Conservation (phyloP, 1,139 yeast species). For the Candida sp. region DNA sequence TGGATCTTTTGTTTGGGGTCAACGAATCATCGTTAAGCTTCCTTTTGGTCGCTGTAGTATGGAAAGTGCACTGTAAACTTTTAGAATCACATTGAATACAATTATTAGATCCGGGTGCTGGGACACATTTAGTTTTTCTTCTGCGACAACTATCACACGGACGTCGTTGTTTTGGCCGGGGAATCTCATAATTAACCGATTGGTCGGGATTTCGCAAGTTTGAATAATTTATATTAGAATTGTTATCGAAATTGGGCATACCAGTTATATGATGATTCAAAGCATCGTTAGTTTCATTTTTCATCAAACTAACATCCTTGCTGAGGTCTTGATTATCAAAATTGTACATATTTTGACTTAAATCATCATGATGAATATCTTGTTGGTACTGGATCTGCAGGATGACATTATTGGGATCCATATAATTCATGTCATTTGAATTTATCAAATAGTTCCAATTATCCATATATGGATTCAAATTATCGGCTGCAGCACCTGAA, state of each 20-base stretch:
- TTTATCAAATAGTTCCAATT: slow-evolving; percentile 2
- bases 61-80: slow-evolving; percentile 61
- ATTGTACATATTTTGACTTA: not conserved
- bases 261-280: not conserved
- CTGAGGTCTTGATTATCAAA: not conserved
- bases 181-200: not conserved
- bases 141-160: slow-evolving; percentile 74
- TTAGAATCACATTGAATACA: slow-evolving; percentile 71
- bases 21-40: slow-evolving; percentile 17
- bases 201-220: not conserved
- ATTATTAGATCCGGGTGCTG: slow-evolving; percentile 53
- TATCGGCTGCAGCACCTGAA: not conserved
- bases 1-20: slow-evolving; percentile 8
- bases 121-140: slow-evolving; percentile 62
- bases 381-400: slow-evolving; percentile 3
- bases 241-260: not conserved
- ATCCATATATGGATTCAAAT: slow-evolving; percentile 2
- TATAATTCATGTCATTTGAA: slow-evolving; percentile 1
- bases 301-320: not conserved
- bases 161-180: slow-evolving; percentile 27
- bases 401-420: slow-evolving; percentile 2
- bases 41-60: slow-evolving; percentile 29
- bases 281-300: not conserved
- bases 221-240: not conserved
- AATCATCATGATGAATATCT: not conserved